Conservation (phyloP, 768 basidiomycete species). For the Agrocybe pediades region DNA sequence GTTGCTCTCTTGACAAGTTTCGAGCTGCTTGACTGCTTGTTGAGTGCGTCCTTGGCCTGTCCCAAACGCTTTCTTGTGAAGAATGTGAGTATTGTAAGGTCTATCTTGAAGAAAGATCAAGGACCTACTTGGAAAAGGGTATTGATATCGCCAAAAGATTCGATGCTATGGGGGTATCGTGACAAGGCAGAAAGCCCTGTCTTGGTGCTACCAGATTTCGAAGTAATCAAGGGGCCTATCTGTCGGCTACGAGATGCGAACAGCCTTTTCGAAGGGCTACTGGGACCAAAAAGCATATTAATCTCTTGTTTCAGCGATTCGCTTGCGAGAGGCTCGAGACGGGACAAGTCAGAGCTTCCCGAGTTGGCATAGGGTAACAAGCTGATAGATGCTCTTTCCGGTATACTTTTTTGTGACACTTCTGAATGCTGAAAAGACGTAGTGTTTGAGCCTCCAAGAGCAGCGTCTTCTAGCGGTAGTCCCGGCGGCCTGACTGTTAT, state of each 20-base stretch:
- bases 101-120: not conserved
- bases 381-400: not conserved
- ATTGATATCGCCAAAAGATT: conserved; percentile 20
- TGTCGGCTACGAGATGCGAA: conserved; percentile 8
- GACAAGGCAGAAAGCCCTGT: not conserved
- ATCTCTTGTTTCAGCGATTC: conserved; percentile 26
- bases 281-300: conserved; percentile 20
- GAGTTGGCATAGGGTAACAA: conserved; percentile 11
- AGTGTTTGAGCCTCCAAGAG: not conserved
- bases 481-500: conserved; percentile 7
- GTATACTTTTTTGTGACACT: not conserved
- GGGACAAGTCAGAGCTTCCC: conserved; percentile 14
- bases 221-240: conserved; percentile 1
- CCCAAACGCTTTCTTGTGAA: conserved; percentile 6
- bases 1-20: not conserved
- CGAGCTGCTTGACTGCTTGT: not conserved
- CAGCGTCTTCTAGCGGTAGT: not conserved
- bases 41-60: not conserved
- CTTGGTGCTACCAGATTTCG: not conserved
- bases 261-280: conserved; percentile 8
- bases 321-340: conserved; percentile 27
- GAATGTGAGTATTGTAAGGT: not conserved
- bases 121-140: conserved; percentile 9
- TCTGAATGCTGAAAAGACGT: not conserved
- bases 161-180: conserved; percentile 11